A percentile compares a stretch with the other conserved stretches of the same genome.
Conservation (phyloP, 805 yeast species). For the Ogataea sp. region DNA sequence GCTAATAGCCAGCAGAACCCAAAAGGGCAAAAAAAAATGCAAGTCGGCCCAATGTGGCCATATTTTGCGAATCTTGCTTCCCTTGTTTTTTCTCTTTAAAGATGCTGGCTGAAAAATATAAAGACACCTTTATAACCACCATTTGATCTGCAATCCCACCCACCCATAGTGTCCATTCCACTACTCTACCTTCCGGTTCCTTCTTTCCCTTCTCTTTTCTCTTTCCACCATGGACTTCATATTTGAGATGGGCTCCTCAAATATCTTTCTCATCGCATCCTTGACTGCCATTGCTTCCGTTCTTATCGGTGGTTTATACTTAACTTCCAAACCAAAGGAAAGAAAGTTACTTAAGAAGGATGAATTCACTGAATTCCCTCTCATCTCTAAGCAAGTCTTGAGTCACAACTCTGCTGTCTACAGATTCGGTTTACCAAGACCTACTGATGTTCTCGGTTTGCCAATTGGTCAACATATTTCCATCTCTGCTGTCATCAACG, state of each 20-base stretch:
- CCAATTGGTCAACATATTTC: constrained; percentile 94
- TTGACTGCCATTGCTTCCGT: constrained; percentile 17
- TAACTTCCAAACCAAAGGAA: constrained; percentile 12
- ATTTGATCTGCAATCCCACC: background rate
- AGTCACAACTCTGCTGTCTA: constrained; percentile 78
- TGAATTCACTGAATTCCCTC: constrained; percentile 69
- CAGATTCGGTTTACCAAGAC: constrained; percentile 74
- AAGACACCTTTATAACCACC: no score
- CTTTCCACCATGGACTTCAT: background rate
- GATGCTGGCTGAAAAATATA: no score
- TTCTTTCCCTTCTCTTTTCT: background rate
- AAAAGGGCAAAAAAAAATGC: no score
- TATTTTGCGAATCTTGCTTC: background rate
- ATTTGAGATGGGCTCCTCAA: background rate
- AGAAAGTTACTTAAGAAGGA: constrained; percentile 55
- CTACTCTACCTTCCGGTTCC: background rate
- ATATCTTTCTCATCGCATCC: constrained; percentile 8
- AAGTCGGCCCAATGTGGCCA: background rate
- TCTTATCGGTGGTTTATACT: constrained; percentile 11
- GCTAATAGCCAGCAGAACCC: no score
- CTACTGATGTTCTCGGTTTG: constrained; percentile 69
- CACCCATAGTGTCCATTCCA: background rate
- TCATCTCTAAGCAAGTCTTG: constrained; percentile 66
- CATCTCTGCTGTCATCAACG: constrained; percentile 66
- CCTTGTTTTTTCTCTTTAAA: no score